A percentile compares a stretch with the other conserved stretches of the same genome.
Evolutionary conservation across 1,284 basidiomycete species (phyloP).

Genomic region (Singerocomus inundabilis): DNA sequence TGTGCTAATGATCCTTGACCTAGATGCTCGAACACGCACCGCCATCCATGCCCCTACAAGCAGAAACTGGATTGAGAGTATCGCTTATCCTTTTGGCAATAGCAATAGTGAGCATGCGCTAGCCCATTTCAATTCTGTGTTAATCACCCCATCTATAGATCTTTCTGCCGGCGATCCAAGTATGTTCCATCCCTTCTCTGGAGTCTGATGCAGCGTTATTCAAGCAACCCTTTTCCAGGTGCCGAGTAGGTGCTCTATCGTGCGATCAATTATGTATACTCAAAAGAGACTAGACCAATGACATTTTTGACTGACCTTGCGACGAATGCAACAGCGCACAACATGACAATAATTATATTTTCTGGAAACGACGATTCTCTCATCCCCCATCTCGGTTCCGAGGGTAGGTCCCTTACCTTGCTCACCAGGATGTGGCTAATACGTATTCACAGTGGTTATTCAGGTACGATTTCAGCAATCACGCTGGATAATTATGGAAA

Average conservation of each 20-base stretch:
- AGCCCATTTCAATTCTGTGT: slow-evolving; percentile 8
- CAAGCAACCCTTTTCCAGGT: slow-evolving; percentile 33
- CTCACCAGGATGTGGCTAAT: slow-evolving; percentile 8
- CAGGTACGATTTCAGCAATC: slow-evolving; percentile 41
- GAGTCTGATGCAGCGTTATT: neutral
- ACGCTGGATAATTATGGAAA: neutral
- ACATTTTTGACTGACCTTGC: slow-evolving; percentile 63
- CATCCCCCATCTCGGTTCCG: slow-evolving; percentile 61
- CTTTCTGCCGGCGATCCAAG: slow-evolving; percentile 40
- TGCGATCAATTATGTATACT: slow-evolving; percentile 3
- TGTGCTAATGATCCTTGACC: neutral
- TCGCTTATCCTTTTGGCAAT: slow-evolving; percentile 51
- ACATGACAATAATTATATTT: slow-evolving; percentile 55
- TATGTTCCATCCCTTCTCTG: slow-evolving; percentile 26
- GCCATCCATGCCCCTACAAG: slow-evolving; percentile 71
- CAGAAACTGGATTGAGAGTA: slow-evolving; percentile 51
- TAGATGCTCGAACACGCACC: slow-evolving; percentile 51
- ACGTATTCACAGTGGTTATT: slow-evolving; percentile 48
- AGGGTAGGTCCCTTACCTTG: slow-evolving; percentile 42
- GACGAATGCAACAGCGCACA: slow-evolving; percentile 51
- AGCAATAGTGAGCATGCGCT: slow-evolving; percentile 22
- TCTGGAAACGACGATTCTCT: slow-evolving; percentile 70
- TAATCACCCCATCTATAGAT: slow-evolving; percentile 11
- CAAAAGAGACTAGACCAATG: slow-evolving; percentile 48
- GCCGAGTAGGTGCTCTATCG: slow-evolving; percentile 41